phyloP scores from a whole-genome alignment of 345 rosid genomes.

The Arabidopsis arenosa region DNA sequence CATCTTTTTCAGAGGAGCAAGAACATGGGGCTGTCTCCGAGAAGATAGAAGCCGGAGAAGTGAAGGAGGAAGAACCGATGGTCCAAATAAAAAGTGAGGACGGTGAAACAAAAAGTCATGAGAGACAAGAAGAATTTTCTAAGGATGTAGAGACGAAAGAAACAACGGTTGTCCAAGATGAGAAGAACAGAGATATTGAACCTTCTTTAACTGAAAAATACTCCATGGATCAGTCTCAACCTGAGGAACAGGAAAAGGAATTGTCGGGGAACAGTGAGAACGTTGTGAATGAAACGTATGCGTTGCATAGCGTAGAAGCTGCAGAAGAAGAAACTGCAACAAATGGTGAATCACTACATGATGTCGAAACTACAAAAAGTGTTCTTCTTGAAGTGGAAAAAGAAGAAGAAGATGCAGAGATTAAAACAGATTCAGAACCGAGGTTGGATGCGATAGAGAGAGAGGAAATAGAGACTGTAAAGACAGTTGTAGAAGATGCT shows the following conservation, averaged over 20 bases:
- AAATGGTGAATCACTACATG: constrained; percentile 13
- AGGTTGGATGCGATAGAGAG: neutral
- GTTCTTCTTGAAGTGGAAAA: constrained; percentile 24
- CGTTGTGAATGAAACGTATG: constrained; percentile 6
- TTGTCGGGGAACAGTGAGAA: neutral
- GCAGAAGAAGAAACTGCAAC: constrained; percentile 19
- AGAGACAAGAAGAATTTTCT: neutral
- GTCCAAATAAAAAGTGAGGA: neutral
- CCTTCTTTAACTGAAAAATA: constrained; percentile 6
- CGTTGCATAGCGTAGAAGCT: neutral
- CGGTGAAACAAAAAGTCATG: neutral
- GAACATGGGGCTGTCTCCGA: constrained; percentile 1
- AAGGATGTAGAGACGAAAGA: neutral
- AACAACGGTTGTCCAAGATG: neutral
- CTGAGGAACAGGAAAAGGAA: neutral
- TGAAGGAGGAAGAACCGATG: constrained; percentile 8
- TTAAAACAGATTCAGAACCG: constrained; percentile 6
- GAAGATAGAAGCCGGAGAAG: constrained; percentile 7
- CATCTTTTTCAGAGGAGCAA: constrained; percentile 14
- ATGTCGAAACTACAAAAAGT: constrained; percentile 8
- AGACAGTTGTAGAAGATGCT: neutral
- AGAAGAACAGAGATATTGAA: constrained; percentile 18
- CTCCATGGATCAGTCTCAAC: neutral
- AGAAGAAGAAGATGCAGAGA: neutral
- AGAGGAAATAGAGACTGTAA: constrained; percentile 2